These are phyloP conservation scores for Aspergillus calidoustus DNA, from an alignment of 2,329 filamentous ascomycete genomes.

Conservation along the genomic window DNA sequence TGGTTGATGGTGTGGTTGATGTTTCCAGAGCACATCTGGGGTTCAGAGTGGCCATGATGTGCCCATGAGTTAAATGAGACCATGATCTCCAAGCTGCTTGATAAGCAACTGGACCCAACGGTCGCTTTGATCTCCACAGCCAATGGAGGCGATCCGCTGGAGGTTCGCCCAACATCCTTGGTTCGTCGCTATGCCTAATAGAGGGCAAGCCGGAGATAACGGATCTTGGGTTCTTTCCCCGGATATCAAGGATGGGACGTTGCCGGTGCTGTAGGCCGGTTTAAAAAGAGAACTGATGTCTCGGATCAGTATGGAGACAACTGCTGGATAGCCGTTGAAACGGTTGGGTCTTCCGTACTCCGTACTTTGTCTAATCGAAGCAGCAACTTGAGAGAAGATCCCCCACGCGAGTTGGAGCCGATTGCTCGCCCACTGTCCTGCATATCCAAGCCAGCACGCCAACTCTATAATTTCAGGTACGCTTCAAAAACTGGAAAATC, in stretches of 20 bases:
- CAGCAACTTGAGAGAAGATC: not conserved
- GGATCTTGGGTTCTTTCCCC: not conserved
- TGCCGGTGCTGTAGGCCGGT: not conserved
- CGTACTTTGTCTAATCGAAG: not conserved
- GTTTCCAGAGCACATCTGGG: not conserved
- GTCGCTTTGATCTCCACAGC: slow-evolving; percentile 8
- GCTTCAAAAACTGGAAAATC: not conserved
- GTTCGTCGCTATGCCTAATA: not conserved
- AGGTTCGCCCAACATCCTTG: not conserved
- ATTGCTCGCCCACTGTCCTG: not conserved
- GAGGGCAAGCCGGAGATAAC: not conserved
- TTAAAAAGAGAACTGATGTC: not conserved
- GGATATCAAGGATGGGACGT: not conserved
- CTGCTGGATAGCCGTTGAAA: not conserved
- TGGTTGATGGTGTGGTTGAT: not conserved
- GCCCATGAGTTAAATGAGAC: not conserved
- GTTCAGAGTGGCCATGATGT: not conserved
- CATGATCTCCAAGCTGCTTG: slow-evolving; percentile 19
- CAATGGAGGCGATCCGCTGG: slow-evolving; percentile 8
- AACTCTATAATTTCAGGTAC: not conserved
- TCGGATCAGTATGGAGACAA: not conserved
- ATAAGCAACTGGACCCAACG: slow-evolving; percentile 19
- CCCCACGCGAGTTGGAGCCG: not conserved
- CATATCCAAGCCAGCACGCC: not conserved
- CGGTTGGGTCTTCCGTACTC: not conserved